These are phyloP conservation scores for Fusarium sp. DNA, from an alignment of 2,329 filamentous ascomycete genomes.

Conservation along the genomic window DNA sequence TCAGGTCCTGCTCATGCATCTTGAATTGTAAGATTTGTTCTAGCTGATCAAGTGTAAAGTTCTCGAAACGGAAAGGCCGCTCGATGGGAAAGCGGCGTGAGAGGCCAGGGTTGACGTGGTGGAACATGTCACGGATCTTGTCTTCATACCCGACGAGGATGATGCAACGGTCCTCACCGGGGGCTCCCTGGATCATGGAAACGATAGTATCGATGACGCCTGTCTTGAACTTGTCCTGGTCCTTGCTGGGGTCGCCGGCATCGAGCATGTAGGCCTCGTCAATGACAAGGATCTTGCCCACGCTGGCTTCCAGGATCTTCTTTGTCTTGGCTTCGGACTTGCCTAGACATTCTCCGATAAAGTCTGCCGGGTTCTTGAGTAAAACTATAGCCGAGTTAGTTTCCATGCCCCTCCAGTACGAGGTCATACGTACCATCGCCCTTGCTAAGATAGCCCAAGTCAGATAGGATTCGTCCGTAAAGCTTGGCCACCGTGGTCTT, in stretches of 20 bases:
- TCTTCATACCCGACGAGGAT: neutral
- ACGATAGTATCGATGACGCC: conserved; percentile 1
- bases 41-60: neutral
- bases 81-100: neutral
- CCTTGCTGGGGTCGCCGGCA: neutral
- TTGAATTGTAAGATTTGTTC: neutral
- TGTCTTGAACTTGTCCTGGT: neutral
- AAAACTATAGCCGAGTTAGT: too few relatives aligned
- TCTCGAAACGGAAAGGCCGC: neutral
- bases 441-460: neutral
- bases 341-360: neutral
- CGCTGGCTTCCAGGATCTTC: neutral
- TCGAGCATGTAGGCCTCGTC: conserved; percentile 4
- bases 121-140: neutral
- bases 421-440: neutral
- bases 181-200: neutral
- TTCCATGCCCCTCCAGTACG: too few relatives aligned
- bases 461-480: neutral
- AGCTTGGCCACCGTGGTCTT: conserved; percentile 1
- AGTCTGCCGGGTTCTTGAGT: neutral
- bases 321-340: neutral
- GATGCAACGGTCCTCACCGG: conserved; percentile 2
- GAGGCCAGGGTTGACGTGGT: neutral
- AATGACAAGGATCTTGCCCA: neutral
- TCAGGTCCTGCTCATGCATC: neutral